These are phyloP conservation scores for Yarrowia sp. DNA, from an alignment of 805 yeast species.

Conservation along the genomic window DNA sequence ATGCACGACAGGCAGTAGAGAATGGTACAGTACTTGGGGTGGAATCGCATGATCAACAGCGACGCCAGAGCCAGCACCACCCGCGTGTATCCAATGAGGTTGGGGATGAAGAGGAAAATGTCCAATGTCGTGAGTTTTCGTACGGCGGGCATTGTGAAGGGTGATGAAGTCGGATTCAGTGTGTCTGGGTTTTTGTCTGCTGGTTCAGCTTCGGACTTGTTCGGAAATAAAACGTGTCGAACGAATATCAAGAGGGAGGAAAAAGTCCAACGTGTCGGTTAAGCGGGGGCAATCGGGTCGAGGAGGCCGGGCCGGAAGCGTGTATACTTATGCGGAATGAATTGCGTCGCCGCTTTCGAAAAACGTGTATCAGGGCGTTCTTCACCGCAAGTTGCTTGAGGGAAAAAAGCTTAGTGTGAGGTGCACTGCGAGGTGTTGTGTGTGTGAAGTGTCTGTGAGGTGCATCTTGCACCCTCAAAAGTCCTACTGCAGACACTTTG, in stretches of 20 bases:
- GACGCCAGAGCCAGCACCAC: slow-evolving; percentile 79
- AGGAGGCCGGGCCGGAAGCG: no score
- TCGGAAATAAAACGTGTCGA: background rate
- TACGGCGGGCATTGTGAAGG: background rate
- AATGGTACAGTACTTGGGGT: slow-evolving; percentile 73
- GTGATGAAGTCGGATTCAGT: background rate
- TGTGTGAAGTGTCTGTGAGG: background rate
- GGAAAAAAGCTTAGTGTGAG: slow-evolving; percentile 25
- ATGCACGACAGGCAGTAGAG: slow-evolving; percentile 85
- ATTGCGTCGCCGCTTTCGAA: background rate
- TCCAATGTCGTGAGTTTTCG: slow-evolving; percentile 44
- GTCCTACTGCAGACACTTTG: background rate
- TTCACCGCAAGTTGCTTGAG: slow-evolving; percentile 17
- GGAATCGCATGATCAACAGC: slow-evolving; percentile 73
- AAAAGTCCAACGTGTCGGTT: background rate
- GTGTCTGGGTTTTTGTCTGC: background rate
- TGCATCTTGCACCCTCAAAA: background rate
- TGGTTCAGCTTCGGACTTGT: background rate
- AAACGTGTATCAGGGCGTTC: background rate
- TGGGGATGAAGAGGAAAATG: slow-evolving; percentile 80
- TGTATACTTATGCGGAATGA: no score
- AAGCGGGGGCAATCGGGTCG: no score
- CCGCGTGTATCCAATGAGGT: slow-evolving; percentile 84
- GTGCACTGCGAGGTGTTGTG: background rate
- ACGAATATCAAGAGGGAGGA: no score